Evolutionary conservation across 1,139 yeast species (phyloP).

Genomic region (Spathaspora sp.): DNA sequence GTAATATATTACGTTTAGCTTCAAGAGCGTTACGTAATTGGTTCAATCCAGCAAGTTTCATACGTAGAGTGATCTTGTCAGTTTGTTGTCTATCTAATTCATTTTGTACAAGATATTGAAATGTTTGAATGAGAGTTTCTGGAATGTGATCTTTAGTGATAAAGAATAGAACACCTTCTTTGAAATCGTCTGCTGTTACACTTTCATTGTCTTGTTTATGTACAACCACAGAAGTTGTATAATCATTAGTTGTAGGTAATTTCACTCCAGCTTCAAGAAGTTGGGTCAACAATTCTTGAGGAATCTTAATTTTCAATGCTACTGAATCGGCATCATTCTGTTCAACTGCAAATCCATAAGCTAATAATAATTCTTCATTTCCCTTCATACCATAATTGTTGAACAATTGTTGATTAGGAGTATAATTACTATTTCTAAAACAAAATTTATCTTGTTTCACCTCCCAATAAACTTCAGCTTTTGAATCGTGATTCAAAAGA

Average conservation of each 20-base stretch:
- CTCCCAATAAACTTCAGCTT: constrained; percentile 66
- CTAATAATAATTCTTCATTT: constrained; percentile 68
- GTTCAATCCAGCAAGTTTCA: constrained; percentile 59
- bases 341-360: constrained; percentile 68
- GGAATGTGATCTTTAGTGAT: constrained; percentile 44
- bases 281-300: constrained; percentile 31
- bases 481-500: constrained; percentile 68
- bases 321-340: constrained; percentile 64
- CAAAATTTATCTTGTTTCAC: constrained; percentile 25
- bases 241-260: constrained; percentile 48
- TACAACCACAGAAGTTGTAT: constrained; percentile 40
- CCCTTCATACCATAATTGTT: constrained; percentile 89
- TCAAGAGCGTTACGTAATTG: constrained; percentile 54
- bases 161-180: constrained; percentile 47
- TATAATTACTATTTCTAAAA: constrained; percentile 20
- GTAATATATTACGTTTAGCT: constrained; percentile 35
- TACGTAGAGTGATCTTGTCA: constrained; percentile 40
- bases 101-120: constrained; percentile 50
- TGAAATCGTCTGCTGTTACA: constrained; percentile 15
- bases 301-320: constrained; percentile 53
- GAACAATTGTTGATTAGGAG: constrained; percentile 50
- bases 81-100: constrained; percentile 43
- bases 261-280: constrained; percentile 40
- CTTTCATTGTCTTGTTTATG: constrained; percentile 3
- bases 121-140: constrained; percentile 46